Conservation (phyloP, 176 grass and related monocot genomes). For the Phyllostachys edulis region DNA sequence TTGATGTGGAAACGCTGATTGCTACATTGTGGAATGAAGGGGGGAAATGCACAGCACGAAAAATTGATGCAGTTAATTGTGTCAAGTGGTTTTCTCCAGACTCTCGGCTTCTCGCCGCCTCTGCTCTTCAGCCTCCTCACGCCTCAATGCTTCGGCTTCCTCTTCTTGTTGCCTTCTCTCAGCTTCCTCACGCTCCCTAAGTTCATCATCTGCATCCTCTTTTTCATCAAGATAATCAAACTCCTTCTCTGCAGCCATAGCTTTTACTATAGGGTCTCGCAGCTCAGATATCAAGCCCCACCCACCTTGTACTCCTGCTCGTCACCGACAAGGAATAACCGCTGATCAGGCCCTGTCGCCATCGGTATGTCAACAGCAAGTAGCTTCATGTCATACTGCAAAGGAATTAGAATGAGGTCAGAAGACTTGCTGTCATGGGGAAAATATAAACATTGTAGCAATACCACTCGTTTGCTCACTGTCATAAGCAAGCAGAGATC, state of each 20-base stretch:
- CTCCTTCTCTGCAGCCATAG: slow-evolving; percentile 94
- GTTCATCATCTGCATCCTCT: slow-evolving; percentile 83
- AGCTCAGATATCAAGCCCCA: slow-evolving; percentile 92
- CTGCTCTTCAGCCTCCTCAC: slow-evolving; percentile 53
- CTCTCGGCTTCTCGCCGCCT: slow-evolving; percentile 59
- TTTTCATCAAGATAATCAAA: slow-evolving; percentile 80
- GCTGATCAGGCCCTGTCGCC: slow-evolving; percentile 81
- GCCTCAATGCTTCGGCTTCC: slow-evolving; percentile 47
- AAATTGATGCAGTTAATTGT: background rate
- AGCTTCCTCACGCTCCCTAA: slow-evolving; percentile 69
- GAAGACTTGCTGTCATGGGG: background rate
- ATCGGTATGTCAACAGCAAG: slow-evolving; percentile 95
- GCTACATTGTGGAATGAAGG: slow-evolving; percentile 2
- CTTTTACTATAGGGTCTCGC: slow-evolving; percentile 80
- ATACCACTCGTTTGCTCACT: background rate
- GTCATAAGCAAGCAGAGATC: background rate
- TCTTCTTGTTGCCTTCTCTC: slow-evolving; percentile 61
- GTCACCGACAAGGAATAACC: slow-evolving; percentile 70
- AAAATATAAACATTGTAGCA: background rate
- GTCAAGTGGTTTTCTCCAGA: slow-evolving; percentile 54
- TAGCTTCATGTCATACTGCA: slow-evolving; percentile 91
- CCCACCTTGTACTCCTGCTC: slow-evolving; percentile 94
- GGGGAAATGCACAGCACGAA: slow-evolving; percentile 29
- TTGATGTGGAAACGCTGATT: background rate
- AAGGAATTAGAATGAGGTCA: background rate